Evolutionary conservation across 2,329 filamentous ascomycete genomes (phyloP), one percentile per base, ranked within the genome.

Genomic region (Fusarium sp.): DNA sequence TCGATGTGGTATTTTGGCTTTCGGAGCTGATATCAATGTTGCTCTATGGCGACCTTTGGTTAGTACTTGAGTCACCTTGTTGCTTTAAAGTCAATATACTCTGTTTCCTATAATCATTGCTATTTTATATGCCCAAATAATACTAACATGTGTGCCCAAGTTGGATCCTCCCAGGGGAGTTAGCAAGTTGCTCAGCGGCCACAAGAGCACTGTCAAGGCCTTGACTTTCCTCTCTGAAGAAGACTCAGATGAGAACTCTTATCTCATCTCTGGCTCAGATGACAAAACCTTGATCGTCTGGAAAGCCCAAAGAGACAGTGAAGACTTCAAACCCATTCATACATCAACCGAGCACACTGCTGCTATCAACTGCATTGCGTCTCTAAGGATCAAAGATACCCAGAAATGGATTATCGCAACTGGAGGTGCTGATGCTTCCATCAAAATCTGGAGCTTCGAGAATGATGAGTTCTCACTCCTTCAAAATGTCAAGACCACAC

Each of bases 11-110:
- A 78, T 94, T 46, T 84, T 99, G 57, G 96, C 94, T 30, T 99
- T 93, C 82, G 96, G 96, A 32, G 91, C 94, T 11, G 93, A 97
- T 80, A 90, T 91, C 73, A 96, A 96, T 81, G 87, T 99, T 74
- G 95, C 94, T 45, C 78, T 98, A 43, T 99, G 96, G 96, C 85
- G 90, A 77, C 94, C 94, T 59, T 80, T 86, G 78, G 93, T 94
- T 85, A 81, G 90, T 82, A 63, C 51, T 16, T 47, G 61, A 70
- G 60, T 32, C 49, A 69, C 61, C 53, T 57, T 47, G n/a, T 58
- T 55, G 57, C 41, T 53, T 34, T 65, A 53, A 43, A 30, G 38
- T 41, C 54, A 61, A 71, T 60, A 69, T 34, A 56, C 20, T 48
- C 29, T 22, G 45, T 34, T 55, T 53, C 41, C 8, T 25, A 13